These are phyloP conservation scores for Fallopia convolvulus DNA, from an alignment of 148 eudicot genomes.

Conservation along the genomic window DNA sequence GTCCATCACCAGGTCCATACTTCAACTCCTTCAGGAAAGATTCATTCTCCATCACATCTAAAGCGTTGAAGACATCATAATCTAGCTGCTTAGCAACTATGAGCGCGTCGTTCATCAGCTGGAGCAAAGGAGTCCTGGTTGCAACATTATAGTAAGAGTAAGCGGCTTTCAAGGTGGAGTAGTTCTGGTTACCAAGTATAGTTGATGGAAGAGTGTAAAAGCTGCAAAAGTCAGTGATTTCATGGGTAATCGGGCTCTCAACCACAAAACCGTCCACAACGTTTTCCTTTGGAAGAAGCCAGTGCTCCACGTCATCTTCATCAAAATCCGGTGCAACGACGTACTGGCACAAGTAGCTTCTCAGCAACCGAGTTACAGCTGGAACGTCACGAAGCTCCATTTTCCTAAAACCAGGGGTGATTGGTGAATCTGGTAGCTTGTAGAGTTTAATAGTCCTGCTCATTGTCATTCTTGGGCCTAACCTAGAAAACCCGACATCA, in stretches of 20 bases:
- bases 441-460: conserved; percentile 84
- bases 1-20: conserved; percentile 88
- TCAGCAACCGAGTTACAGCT: conserved; percentile 74
- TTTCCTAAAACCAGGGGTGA: conserved; percentile 76
- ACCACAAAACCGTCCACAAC: conserved; percentile 78
- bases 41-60: conserved; percentile 88
- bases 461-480: conserved; percentile 95
- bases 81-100: conserved; percentile 67
- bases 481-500: conserved; percentile 88
- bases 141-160: conserved; percentile 87
- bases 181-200: conserved; percentile 62
- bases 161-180: conserved; percentile 69
- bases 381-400: conserved; percentile 90
- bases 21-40: conserved; percentile 73
- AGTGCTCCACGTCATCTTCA: conserved; percentile 84
- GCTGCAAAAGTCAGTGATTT: conserved; percentile 87
- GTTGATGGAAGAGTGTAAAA: conserved; percentile 82
- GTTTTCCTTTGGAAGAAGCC: conserved; percentile 73
- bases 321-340: conserved; percentile 78
- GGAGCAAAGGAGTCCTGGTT: conserved; percentile 68
- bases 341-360: conserved; percentile 60
- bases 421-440: conserved; percentile 64
- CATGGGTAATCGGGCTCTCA: conserved; percentile 70
- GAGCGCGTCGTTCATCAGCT: conserved; percentile 86
- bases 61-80: conserved; percentile 80